Evolutionary conservation across 1,284 basidiomycete species (phyloP), one percentile per base, ranked within the genome.

Genomic region (Cystobasidiaceae sp.): DNA sequence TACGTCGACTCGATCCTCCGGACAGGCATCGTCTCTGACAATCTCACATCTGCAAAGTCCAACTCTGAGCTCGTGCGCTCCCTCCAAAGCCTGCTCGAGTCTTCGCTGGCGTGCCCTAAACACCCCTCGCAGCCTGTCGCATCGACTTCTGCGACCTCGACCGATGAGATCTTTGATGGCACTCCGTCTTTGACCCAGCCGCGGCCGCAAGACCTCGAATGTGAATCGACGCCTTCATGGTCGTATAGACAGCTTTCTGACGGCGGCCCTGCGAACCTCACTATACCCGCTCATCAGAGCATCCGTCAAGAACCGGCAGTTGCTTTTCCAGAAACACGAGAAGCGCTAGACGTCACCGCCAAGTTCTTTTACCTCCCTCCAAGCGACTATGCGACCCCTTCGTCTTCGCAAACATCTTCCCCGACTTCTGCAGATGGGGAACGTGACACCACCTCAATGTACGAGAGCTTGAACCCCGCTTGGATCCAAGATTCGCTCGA

Each of bases 311-410:
- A 64, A 49, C 61, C 61, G 15, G 51, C 61, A 45, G 61, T 64
- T 2, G 43, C 41, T 15, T 64, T 64, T 23, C 39, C 61, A 4
- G 66, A 57, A 46, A 55, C 51, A 21, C 43, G 59, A 25, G 43
- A 49, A 32, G 41, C 58, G 15, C 33, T 67, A 28, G 66, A 67
- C 17, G 54, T 67, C 8, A 67, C 66, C 23, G 66, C 60, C 30
- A 67, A 67, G 49, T 67, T 67, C 59, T 67, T 62, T 51, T 67
- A 67, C 41, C 52, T 67, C 27, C 54, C 54, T 9, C 59, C 59
- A 21, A 32, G 37, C 33, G 56, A 59, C n/a, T 46, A 46, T 27
- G 34, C 50, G 4, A 5, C 41, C 21, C 21, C 54, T 19, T n/a
- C 8, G 28, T 28, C 25, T 32, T 19, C 51, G 32, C n/a, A n/a